A percentile compares a stretch with the other conserved stretches of the same genome.
Evolutionary conservation across 2,329 filamentous ascomycete species (phyloP).

Genomic region (Aspergillus carbonarius): DNA sequence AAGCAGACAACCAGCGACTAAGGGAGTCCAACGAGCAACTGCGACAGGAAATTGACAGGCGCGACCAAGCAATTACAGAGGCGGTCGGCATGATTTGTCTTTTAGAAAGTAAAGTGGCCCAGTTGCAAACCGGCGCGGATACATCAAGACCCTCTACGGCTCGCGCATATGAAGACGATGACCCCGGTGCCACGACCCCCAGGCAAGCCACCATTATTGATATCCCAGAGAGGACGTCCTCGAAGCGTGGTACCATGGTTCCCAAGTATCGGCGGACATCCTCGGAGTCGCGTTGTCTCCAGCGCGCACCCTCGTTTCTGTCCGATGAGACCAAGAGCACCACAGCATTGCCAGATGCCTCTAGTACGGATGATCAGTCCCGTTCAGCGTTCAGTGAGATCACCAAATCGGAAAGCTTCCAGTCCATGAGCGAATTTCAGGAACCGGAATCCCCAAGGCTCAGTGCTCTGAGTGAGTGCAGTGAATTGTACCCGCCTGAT

Average conservation of each 20-base stretch:
- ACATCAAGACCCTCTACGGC: constrained; percentile 27
- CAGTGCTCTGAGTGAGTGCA: constrained; percentile 47
- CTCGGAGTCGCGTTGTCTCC: constrained; percentile 27
- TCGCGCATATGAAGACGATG: constrained; percentile 27
- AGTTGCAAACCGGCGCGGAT: constrained; percentile 25
- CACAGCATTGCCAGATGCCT: constrained; percentile 41
- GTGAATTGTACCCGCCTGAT: constrained; percentile 39
- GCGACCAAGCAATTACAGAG: constrained; percentile 44
- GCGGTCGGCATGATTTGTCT: constrained; percentile 46
- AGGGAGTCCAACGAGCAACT: constrained; percentile 40
- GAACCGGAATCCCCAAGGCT: constrained; percentile 43
- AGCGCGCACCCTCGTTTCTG: constrained; percentile 42
- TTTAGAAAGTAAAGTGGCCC: constrained; percentile 41
- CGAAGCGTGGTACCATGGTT: constrained; percentile 27
- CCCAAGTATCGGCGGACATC: constrained; percentile 20
- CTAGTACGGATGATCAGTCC: constrained; percentile 30
- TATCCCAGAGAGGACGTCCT: constrained; percentile 42
- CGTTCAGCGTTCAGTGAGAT: constrained; percentile 28
- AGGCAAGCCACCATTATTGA: constrained; percentile 29
- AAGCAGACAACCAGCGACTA: constrained; percentile 37
- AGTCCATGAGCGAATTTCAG: constrained; percentile 34
- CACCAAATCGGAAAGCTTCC: constrained; percentile 37
- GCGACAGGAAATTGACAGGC: constrained; percentile 38
- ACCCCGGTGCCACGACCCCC: constrained; percentile 28
- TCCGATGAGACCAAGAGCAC: constrained; percentile 37